Base-by-base conservation (phyloP, 148 eudicot species). In the Beta vulgaris region DNA sequence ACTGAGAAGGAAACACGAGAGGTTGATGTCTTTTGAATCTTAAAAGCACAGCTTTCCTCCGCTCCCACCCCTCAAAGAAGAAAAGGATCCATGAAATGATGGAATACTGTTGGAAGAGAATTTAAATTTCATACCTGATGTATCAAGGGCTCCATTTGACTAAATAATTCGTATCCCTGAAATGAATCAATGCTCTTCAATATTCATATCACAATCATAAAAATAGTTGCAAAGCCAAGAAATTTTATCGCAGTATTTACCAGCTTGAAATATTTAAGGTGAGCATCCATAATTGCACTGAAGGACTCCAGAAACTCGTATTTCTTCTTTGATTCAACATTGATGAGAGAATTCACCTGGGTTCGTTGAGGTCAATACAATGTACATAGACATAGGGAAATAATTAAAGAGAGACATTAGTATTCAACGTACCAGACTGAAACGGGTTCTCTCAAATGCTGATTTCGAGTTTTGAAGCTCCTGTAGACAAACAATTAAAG, bases 271-370 rank as follows among this genome's bases (percentile, higher is more conserved):
- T 90, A 93, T 88, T 97, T 86, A 29, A 93, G 86, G 81, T 93
- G 98, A 69, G 95, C 95, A 90, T 93, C 98, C 98, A 93, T 93
- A 62, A 93, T 91, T 76, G 98, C 91, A 74, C 98, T 88, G 68
- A 93, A 85, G 14, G 97, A 93, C 85, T 90, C 98, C 80, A 93
- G 84, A 79, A 91, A 93, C 80, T 91, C 97, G 35, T 88, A 90
- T 76, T 93, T 93, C 90, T 91, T 93, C 82, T 93, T 93, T 39
- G 97, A 88, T 84, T 93, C 98, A 77, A 93, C 82, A 83, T 86
- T 90, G 78, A 86, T 86, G 66, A 93, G 90, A 69, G 98, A 85
- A 85, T 87, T 90, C 65, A 90, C 98, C 98, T 93, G 90, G 82
- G 85, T 78, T 88, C 78, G 91, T 87, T 86, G 64, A 76, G 82